Percentiles rank a stretch among this genome's conserved stretches.
These are phyloP conservation scores for Phytophthora uliginosa DNA, from an alignment of 352 stramenopile genomes.

Conservation along the genomic window DNA sequence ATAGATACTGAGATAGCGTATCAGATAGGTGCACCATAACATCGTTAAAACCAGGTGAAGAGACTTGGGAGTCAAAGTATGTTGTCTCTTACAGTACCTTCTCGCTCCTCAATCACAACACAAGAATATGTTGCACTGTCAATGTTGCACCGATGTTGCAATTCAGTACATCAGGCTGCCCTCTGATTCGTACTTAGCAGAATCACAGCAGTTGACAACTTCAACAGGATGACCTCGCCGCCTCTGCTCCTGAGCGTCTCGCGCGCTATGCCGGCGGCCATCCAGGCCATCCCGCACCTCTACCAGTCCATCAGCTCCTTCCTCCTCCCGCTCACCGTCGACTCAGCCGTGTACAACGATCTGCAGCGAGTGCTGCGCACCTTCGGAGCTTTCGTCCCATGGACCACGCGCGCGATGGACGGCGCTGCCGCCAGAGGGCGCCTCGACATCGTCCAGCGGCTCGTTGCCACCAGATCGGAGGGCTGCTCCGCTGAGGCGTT, in stretches of 20 bases:
- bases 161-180: too few species aligned
- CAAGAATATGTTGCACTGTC: too few species aligned
- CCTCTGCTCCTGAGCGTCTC: not conserved
- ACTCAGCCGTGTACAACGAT: conserved; percentile 17
- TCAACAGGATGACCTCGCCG: not conserved
- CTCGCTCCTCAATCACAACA: too few species aligned
- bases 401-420: conserved; percentile 17
- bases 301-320: not conserved
- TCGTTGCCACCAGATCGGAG: conserved; percentile 3
- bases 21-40: too few species aligned
- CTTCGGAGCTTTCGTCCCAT: conserved; percentile 3
- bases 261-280: not conserved
- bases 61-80: too few species aligned
- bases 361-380: not conserved
- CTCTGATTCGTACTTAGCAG: not conserved
- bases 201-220: not conserved
- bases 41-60: too few species aligned
- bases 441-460: conserved; percentile 5
- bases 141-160: too few species aligned
- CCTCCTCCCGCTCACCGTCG: conserved; percentile 11
- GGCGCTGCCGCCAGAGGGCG: conserved; percentile 5
- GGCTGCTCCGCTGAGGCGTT: conserved; percentile 17
- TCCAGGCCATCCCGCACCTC: not conserved
- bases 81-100: too few species aligned
- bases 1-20: too few species aligned